phyloP scores from a whole-genome alignment of 192 early-diverging fungal species.

The Physocladia obscura region DNA sequence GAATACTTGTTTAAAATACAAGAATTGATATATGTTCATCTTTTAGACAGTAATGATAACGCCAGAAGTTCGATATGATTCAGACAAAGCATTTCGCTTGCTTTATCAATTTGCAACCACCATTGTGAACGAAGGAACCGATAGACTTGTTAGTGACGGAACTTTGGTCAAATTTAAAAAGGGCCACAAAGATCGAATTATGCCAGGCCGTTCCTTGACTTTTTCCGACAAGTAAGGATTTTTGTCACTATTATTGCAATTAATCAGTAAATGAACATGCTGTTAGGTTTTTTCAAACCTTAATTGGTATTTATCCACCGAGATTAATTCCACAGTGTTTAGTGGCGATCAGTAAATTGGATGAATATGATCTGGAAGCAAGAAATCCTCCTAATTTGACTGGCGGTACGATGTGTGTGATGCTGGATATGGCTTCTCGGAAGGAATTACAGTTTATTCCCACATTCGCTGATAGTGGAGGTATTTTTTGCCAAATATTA shows the following conservation, averaged over 20 bases:
- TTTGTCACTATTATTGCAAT: neutral
- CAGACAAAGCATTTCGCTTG: conserved; percentile 32
- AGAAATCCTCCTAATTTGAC: conserved; percentile 21
- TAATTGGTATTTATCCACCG: conserved; percentile 32
- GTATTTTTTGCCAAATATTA: conserved; percentile 1
- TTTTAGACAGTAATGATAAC: conserved; percentile 43
- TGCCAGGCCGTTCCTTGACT: conserved; percentile 38
- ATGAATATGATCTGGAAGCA: neutral
- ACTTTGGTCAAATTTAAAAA: conserved; percentile 31
- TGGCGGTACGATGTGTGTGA: conserved; percentile 25
- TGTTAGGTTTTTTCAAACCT: conserved; percentile 34
- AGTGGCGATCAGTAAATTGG: neutral
- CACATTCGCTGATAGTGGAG: neutral
- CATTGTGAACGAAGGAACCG: conserved; percentile 14
- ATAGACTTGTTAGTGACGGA: conserved; percentile 5
- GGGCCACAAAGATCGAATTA: conserved; percentile 25
- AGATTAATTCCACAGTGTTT: conserved; percentile 39
- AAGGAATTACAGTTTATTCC: conserved; percentile 6
- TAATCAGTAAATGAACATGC: no score
- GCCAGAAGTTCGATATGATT: conserved; percentile 34
- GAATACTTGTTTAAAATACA: conserved; percentile 3
- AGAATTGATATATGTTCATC: neutral
- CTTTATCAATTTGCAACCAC: conserved; percentile 24
- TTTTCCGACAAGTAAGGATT: conserved; percentile 33
- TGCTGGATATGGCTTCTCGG: conserved; percentile 23